Percentiles rank a stretch among this genome's conserved stretches.
Conservation (phyloP, 2,329 filamentous ascomycete genomes). For the Zelopaecilomyces penicillatus region DNA sequence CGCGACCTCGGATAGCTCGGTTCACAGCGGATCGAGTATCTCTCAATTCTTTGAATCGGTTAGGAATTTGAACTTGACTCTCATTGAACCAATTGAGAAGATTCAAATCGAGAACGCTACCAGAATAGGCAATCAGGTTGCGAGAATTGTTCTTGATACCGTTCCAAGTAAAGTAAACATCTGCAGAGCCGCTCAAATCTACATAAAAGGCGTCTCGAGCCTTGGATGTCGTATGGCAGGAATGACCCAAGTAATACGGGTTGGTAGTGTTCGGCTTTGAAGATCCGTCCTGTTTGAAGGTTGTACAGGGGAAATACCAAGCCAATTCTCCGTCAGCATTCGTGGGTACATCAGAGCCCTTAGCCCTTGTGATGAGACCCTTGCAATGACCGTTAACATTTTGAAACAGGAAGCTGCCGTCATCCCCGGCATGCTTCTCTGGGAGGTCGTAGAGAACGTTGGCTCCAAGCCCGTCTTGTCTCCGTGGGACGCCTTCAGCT, state of each 20-base stretch:
- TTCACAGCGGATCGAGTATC: conserved; percentile 54
- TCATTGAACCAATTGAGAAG: conserved; percentile 86
- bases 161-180: conserved; percentile 94
- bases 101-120: conserved; percentile 83
- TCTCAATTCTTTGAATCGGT: conserved; percentile 71
- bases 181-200: conserved; percentile 57
- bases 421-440: conserved; percentile 74
- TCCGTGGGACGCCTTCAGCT: conserved; percentile 65
- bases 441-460: conserved; percentile 86
- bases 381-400: conserved; percentile 98
- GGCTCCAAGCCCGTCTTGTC: conserved; percentile 40
- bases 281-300: conserved; percentile 92
- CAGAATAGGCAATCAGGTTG: conserved; percentile 90
- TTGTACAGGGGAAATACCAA: conserved; percentile 94
- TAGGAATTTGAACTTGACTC: conserved; percentile 65
- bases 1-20: conserved; percentile 64
- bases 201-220: conserved; percentile 70
- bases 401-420: conserved; percentile 95
- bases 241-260: conserved; percentile 74
- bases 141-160: conserved; percentile 83
- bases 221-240: conserved; percentile 69
- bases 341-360: conserved; percentile 69
- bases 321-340: conserved; percentile 65
- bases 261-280: conserved; percentile 63
- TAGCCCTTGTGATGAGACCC: conserved; percentile 66